A percentile compares a stretch with the other conserved stretches of the same genome.
phyloP scores from a whole-genome alignment of 345 rosid genomes.

The Eucalyptus sp. region DNA sequence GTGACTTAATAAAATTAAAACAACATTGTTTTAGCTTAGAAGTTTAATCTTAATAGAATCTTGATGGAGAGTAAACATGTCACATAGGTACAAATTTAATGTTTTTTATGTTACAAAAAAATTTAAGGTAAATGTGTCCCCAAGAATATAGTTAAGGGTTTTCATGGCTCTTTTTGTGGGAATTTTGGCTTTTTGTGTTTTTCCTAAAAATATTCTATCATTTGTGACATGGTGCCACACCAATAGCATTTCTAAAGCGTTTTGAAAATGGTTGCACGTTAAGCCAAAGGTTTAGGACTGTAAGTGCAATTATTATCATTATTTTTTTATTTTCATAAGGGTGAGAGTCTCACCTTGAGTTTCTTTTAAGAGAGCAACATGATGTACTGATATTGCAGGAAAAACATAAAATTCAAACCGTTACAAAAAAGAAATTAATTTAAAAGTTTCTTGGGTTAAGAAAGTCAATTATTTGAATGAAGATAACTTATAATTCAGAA shows the following conservation, averaged over 20 bases:
- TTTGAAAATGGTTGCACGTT: background rate
- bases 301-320: too few species aligned
- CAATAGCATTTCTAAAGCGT: background rate
- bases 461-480: background rate
- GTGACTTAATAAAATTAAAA: too few species aligned
- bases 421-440: background rate
- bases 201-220: background rate
- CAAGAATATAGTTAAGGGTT: too few species aligned
- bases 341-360: fast-evolving
- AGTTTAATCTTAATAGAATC: too few species aligned
- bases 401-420: too few species aligned
- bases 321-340: background rate
- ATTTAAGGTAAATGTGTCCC: too few species aligned
- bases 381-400: too few species aligned
- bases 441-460: background rate
- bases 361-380: background rate
- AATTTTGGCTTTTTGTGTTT: background rate
- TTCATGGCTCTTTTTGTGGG: too few species aligned
- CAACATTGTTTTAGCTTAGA: too few species aligned
- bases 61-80: too few species aligned
- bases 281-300: background rate
- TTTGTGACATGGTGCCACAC: background rate
- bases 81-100: too few species aligned
- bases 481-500: background rate
- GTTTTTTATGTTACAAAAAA: too few species aligned